A percentile compares a stretch with the other conserved stretches of the same genome.
Evolutionary conservation across 345 rosid genomes (phyloP).

Genomic region (Clarkia xantiana): DNA sequence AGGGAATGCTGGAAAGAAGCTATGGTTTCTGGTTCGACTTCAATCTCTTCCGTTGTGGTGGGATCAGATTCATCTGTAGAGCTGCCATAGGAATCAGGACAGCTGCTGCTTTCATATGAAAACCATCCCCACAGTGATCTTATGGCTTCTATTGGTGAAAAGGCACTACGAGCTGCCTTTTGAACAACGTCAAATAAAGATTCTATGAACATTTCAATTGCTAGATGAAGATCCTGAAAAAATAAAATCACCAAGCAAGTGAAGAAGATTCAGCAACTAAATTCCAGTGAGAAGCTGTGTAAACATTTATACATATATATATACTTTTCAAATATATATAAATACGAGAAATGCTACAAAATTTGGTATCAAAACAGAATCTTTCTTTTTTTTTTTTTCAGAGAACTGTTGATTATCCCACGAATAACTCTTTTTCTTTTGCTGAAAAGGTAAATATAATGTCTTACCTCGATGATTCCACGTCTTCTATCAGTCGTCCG

Average conservation of each 20-base stretch:
- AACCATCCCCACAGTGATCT: constrained; percentile 35
- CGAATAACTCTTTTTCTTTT: too few relatives aligned
- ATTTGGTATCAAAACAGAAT: too few relatives aligned
- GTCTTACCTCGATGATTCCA: constrained; percentile 73
- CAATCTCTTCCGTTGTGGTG: constrained; percentile 14
- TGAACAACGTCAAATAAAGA: constrained; percentile 65
- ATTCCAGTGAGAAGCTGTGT: too few relatives aligned
- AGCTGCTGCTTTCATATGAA: constrained; percentile 19
- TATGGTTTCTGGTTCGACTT: constrained; percentile 34
- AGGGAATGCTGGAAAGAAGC: constrained; percentile 39
- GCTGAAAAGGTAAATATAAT: background rate
- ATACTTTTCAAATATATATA: too few relatives aligned
- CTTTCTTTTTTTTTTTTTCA: too few relatives aligned
- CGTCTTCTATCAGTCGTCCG: constrained; percentile 82
- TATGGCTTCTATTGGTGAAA: constrained; percentile 57
- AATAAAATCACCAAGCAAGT: constrained; percentile 1
- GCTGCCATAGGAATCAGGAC: background rate
- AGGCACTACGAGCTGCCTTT: constrained; percentile 46
- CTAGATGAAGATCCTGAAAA: constrained; percentile 84
- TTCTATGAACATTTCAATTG: constrained; percentile 75
- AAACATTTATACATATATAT: too few relatives aligned
- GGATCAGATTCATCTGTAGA: constrained; percentile 23
- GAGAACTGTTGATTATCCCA: too few relatives aligned
- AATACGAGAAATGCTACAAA: too few relatives aligned
- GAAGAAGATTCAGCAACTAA: background rate